Evolutionary conservation across 2,329 filamentous ascomycete species (phyloP).

Genomic region (Orbilia brochopaga): DNA sequence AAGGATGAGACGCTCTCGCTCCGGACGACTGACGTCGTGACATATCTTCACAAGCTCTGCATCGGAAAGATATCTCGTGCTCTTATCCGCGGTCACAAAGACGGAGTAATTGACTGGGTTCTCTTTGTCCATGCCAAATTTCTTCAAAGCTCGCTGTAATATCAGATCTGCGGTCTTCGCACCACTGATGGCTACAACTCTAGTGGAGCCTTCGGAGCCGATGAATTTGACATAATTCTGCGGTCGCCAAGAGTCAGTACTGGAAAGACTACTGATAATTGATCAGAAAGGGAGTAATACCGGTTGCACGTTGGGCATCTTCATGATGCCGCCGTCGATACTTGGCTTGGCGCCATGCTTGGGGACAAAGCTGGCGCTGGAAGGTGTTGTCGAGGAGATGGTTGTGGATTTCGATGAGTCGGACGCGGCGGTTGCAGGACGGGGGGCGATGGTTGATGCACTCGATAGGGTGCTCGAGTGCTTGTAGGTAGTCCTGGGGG

Average conservation of each 20-base stretch:
- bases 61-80: slow-evolving; percentile 61
- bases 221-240: slow-evolving; percentile 56
- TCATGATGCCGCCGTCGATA: slow-evolving; percentile 55
- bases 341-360: slow-evolving; percentile 50
- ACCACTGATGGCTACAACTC: slow-evolving; percentile 89
- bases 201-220: slow-evolving; percentile 80
- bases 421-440: slow-evolving; percentile 32
- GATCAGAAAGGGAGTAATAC: slow-evolving; percentile 49
- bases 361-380: slow-evolving; percentile 22
- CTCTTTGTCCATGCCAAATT: slow-evolving; percentile 85
- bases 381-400: slow-evolving; percentile 27
- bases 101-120: slow-evolving; percentile 97
- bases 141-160: slow-evolving; percentile 84
- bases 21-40: slow-evolving; percentile 80
- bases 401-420: slow-evolving; percentile 39
- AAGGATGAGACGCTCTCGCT: slow-evolving; percentile 87
- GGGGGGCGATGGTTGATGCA: slow-evolving; percentile 13
- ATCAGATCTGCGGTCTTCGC: slow-evolving; percentile 93
- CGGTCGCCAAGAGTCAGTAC: slow-evolving; percentile 30
- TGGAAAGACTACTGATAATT: slow-evolving; percentile 32
- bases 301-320: slow-evolving; percentile 54
- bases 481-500: slow-evolving; percentile 28
- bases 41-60: slow-evolving; percentile 89
- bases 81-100: slow-evolving; percentile 82
- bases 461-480: slow-evolving; percentile 20